phyloP scores from a whole-genome alignment of 495 filamentous ascomycete genomes.

The Xylaria acuta region DNA sequence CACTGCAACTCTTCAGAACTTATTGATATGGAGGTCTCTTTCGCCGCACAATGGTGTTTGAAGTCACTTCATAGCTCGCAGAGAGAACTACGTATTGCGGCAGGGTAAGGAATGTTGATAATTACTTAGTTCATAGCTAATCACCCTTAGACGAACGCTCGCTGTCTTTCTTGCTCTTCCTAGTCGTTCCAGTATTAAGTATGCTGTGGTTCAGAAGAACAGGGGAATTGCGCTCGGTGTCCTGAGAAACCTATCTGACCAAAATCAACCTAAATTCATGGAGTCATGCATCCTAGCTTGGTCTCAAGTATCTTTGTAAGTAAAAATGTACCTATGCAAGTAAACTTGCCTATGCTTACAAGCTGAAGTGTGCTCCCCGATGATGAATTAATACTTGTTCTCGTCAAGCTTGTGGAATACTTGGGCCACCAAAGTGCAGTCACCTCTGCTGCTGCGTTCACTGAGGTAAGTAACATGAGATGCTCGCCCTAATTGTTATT shows the following conservation, averaged over 20 bases:
- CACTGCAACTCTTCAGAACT: conserved; percentile 64
- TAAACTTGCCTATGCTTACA: conserved; percentile 21
- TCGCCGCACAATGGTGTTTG: conserved; percentile 79
- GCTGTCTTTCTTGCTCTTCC: conserved; percentile 66
- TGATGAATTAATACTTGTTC: conserved; percentile 82
- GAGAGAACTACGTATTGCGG: conserved; percentile 83
- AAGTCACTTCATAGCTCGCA: conserved; percentile 79
- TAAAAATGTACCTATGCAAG: not conserved
- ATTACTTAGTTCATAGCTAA: conserved; percentile 39
- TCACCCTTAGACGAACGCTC: conserved; percentile 62
- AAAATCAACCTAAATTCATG: conserved; percentile 65
- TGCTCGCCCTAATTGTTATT: not conserved
- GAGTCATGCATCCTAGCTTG: conserved; percentile 87
- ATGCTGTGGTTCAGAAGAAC: conserved; percentile 62
- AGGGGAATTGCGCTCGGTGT: conserved; percentile 69
- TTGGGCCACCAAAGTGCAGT: conserved; percentile 83
- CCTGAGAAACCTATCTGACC: conserved; percentile 72
- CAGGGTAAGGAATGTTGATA: conserved; percentile 56
- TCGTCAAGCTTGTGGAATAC: conserved; percentile 83
- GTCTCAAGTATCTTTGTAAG: conserved; percentile 75
- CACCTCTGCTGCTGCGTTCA: conserved; percentile 78
- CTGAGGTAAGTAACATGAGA: conserved; percentile 65
- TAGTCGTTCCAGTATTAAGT: conserved; percentile 48
- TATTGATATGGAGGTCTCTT: conserved; percentile 69
- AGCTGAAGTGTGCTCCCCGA: conserved; percentile 50